Conservation (phyloP, 352 stramenopile genomes). For the Phytophthora fragariaefolia region DNA sequence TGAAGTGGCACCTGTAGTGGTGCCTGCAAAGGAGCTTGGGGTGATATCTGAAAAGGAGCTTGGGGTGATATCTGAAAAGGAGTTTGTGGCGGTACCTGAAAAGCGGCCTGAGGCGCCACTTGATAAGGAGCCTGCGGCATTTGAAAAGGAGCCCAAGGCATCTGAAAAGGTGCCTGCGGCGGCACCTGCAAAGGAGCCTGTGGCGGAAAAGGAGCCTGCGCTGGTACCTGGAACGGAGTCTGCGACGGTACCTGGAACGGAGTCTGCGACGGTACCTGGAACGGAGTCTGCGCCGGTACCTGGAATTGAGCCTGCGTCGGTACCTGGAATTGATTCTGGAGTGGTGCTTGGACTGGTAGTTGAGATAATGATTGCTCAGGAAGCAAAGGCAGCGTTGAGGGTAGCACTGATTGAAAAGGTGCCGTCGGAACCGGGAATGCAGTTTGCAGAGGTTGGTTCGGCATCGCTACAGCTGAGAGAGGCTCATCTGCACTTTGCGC, state of each 20-base stretch:
- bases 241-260: not conserved
- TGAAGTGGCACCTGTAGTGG: conserved; percentile 4
- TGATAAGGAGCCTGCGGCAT: no score
- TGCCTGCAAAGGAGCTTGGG: not conserved
- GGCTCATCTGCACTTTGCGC: conserved; percentile 1
- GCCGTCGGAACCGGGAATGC: not conserved
- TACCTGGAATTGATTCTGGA: conserved; percentile 8
- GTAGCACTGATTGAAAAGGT: conserved; percentile 14
- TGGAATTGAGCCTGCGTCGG: not conserved
- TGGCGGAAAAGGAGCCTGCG: no score
- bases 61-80: not conserved
- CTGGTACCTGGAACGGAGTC: no score
- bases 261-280: not conserved
- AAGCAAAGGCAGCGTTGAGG: conserved; percentile 9
- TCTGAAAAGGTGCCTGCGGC: no score
- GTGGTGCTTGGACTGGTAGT: conserved; percentile 1
- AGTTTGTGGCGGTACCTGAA: not conserved
- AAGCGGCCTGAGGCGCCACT: no score
- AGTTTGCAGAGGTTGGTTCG: not conserved
- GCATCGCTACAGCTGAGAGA: conserved; percentile 6
- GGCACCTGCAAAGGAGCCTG: no score
- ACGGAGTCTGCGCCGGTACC: not conserved
- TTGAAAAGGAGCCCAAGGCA: no score
- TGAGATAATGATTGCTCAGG: no score
- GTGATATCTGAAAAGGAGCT: not conserved